phyloP scores from a whole-genome alignment of 78 protist genomes.

The Dictyostelium intermedium region DNA sequence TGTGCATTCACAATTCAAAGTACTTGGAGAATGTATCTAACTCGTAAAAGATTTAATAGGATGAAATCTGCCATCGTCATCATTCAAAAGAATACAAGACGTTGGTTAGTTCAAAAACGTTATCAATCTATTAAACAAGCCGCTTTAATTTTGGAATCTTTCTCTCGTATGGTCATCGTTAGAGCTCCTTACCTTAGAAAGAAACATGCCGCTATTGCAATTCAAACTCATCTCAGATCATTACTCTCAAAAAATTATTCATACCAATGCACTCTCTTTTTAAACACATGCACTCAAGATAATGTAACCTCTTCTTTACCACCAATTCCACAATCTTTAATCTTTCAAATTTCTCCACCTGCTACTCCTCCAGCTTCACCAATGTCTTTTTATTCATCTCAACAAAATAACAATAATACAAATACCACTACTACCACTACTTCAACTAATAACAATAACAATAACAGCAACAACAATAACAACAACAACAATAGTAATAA shows the following conservation, averaged over 20 bases:
- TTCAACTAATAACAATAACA: background rate
- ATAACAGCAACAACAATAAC: background rate
- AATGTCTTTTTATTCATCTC: background rate
- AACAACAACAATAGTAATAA: background rate
- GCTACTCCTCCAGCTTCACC: constrained; percentile 51
- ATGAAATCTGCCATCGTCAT: background rate
- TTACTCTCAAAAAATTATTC: background rate
- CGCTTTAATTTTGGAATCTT: constrained; percentile 18
- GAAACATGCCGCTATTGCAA: background rate
- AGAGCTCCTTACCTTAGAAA: constrained; percentile 11
- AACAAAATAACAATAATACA: background rate
- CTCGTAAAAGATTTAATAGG: constrained; percentile 4
- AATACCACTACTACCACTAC: background rate
- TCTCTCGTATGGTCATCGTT: constrained; percentile 14
- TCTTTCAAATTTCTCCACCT: constrained; percentile 22
- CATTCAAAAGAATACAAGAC: background rate
- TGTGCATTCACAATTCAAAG: constrained; percentile 39
- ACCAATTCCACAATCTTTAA: background rate
- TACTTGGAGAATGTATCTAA: constrained; percentile 62
- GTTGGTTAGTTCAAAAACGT: constrained; percentile 16
- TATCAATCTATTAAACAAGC: constrained; percentile 24
- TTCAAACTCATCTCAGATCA: constrained; percentile 14
- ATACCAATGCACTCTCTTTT: background rate
- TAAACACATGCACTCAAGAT: background rate
- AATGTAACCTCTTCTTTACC: background rate